Base-by-base conservation (phyloP, 2,329 filamentous ascomycete genomes). In the Chrysosporium keratinophilum region DNA sequence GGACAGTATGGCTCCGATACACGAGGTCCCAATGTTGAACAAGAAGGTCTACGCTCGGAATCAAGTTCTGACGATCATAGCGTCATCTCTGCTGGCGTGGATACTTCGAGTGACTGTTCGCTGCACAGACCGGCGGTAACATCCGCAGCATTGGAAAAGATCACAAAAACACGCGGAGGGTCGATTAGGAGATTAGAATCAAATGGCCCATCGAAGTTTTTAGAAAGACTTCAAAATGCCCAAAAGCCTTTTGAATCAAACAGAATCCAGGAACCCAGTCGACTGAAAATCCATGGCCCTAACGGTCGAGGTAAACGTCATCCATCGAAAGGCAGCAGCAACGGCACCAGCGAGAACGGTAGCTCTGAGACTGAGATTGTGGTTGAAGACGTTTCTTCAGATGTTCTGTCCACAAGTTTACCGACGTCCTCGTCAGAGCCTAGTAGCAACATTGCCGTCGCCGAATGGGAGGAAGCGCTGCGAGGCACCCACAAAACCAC, bases 401-500 rank as follows among this genome's bases (percentile, higher is more conserved):
- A 40, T n/a, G 12, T 12, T 17, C 9, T 41, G 20, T 41, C 48
- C 9, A 43, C 48, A 14, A 50, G 48, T 42, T 43, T 34, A 17
- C 10, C 39, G 5, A 19, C 23, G 33, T 28, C 50, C 42, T 45
- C 40, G 11, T 45, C 50, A 19, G 50, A 45, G 33, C 14, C 31
- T 17, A 45, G 15, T 37, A 10, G 12, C 7, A 31, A 9, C 12
- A 12, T n/a, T 23, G 33, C 12, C 15, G 17, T 12, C 2, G 1
- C 11, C 15, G 45, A 20, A 40, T 35, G 35, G 51, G 47, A 17
- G 47, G 28, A 33, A 41, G 47, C 47, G 3, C 31, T 57, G 34
- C 58, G 54, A 28, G 33, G 19, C 6, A 55, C 50, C 23, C 46
- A 57, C 19, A 57, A 52, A 33, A 48, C 49, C 4, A 54, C 62